These are phyloP conservation scores for Saccharomyces hybrid DNA, from an alignment of 1,139 yeast species.

Conservation along the genomic window DNA sequence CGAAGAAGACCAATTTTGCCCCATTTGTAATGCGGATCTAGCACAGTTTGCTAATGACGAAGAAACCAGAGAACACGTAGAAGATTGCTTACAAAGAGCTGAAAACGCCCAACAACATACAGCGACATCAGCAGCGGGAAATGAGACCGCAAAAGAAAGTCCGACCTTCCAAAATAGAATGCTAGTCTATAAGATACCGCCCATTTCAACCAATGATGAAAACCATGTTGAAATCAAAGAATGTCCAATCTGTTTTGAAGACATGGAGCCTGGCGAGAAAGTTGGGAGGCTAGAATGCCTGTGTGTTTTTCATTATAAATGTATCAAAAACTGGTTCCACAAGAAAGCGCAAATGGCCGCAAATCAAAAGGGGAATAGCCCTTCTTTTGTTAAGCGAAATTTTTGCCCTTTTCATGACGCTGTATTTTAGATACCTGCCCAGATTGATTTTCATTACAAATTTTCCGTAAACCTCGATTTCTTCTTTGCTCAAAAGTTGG, in stretches of 20 bases:
- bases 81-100: slow-evolving; percentile 55
- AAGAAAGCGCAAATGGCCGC: slow-evolving; percentile 51
- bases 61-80: slow-evolving; percentile 60
- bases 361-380: slow-evolving; percentile 4
- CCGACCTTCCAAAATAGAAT: slow-evolving; percentile 52
- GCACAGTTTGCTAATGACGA: slow-evolving; percentile 32
- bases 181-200: slow-evolving; percentile 73
- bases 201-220: slow-evolving; percentile 31
- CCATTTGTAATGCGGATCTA: slow-evolving; percentile 44
- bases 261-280: slow-evolving; percentile 72
- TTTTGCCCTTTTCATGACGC: slow-evolving; percentile 28
- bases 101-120: slow-evolving; percentile 58
- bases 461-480: background rate
- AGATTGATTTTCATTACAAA: background rate
- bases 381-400: slow-evolving; percentile 8
- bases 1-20: slow-evolving; percentile 35
- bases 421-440: background rate
- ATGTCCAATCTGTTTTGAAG: slow-evolving; percentile 92
- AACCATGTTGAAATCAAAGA: slow-evolving; percentile 44
- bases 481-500: background rate
- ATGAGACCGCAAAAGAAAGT: slow-evolving; percentile 9
- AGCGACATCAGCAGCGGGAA: background rate
- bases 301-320: slow-evolving; percentile 84
- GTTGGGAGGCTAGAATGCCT: slow-evolving; percentile 91
- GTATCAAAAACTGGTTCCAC: slow-evolving; percentile 86